Evolutionary conservation across 2,329 filamentous ascomycete genomes (phyloP), one percentile per base, ranked within the genome.

Genomic region (Aspergillus puulaauensis): DNA sequence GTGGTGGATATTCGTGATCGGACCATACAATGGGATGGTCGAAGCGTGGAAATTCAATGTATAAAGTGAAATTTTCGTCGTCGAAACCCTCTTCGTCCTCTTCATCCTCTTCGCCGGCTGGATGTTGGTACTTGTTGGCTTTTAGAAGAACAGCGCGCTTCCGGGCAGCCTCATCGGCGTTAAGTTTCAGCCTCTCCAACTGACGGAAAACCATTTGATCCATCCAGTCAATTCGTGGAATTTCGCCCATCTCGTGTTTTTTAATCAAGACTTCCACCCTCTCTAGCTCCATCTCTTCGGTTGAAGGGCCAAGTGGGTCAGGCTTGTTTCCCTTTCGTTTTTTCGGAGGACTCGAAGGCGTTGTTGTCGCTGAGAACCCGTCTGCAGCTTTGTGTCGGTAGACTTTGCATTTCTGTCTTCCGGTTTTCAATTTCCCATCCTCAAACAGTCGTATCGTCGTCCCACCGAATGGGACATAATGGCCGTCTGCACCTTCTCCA

Each of bases 201-300:
- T 89, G 89, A 41, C 93, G 87, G 72, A 96, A 99, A 3, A 97
- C 93, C 66, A 98, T 83, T 68, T 95, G 90, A 73, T 99, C 95
- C 44, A 99, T 83, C 96, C 95, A 99, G 67, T 96, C 91, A 48
- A 96, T 90, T 15, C 92, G 86, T 0, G 91, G 87, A 24, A 99
- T 93, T 72, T 99, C 95, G 17, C 92, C 93, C 89, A 97, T 96
- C 71, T 99, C 96, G 70, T 98, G 95, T 75, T 96, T 96, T 77
- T 99, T 99, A 71, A 99, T 90, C 21, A 98, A 75, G 54, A 86
- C 88, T 70, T 98, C 93, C 65, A 99, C 83, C 17, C 95, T 83
- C 67, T 97, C 92, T 61, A 97, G 83, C 74, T 99, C 95, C 53
- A 91, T 87, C 59, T 96, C 86, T 65, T 88, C 88, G 57, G 90